A percentile compares a stretch with the other conserved stretches of the same genome.
Conservation (phyloP, 2,329 filamentous ascomycete species). For the Pseudogymnoascus destructans region DNA sequence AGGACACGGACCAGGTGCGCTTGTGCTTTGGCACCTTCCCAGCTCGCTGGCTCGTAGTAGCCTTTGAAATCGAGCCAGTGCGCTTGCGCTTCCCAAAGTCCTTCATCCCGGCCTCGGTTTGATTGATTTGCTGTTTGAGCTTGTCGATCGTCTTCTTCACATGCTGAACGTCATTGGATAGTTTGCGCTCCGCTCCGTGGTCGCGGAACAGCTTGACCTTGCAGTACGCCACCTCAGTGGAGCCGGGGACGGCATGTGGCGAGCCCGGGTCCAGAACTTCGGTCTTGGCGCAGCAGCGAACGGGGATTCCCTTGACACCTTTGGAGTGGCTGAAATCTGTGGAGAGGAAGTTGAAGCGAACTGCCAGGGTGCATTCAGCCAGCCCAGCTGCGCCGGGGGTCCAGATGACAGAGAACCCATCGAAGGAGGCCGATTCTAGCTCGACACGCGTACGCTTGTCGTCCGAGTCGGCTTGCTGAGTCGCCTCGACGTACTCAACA, state of each 20-base stretch:
- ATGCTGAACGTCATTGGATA: slow-evolving; percentile 87
- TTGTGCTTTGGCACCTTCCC: slow-evolving; percentile 87
- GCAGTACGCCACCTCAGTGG: slow-evolving; percentile 75
- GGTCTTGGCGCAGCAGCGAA: slow-evolving; percentile 85
- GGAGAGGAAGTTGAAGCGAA: slow-evolving; percentile 96
- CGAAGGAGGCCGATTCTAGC: slow-evolving; percentile 69
- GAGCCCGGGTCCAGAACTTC: slow-evolving; percentile 46
- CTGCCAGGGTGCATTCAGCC: slow-evolving; percentile 71
- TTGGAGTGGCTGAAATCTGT: slow-evolving; percentile 99
- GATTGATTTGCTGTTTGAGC: slow-evolving; percentile 81
- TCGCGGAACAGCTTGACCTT: slow-evolving; percentile 96
- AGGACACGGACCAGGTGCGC: slow-evolving; percentile 90
- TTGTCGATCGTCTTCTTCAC: slow-evolving; percentile 97
- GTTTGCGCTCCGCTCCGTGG: slow-evolving; percentile 86
- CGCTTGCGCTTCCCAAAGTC: slow-evolving; percentile 54
- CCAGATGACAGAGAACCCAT: slow-evolving; percentile 89
- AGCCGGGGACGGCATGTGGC: slow-evolving; percentile 33
- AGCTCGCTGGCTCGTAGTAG: slow-evolving; percentile 40
- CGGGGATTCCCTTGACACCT: slow-evolving; percentile 93
- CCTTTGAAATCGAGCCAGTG: slow-evolving; percentile 34
- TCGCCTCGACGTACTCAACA: slow-evolving; percentile 75
- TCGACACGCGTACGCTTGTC: slow-evolving; percentile 57
- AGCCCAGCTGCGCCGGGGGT: slow-evolving; percentile 55
- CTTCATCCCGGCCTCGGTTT: slow-evolving; percentile 56
- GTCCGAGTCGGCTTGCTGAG: slow-evolving; percentile 45